Evolutionary conservation across 75 land plant species (phyloP), one percentile per base, ranked within the genome.

Genomic region (Ceratopteris richardii): DNA sequence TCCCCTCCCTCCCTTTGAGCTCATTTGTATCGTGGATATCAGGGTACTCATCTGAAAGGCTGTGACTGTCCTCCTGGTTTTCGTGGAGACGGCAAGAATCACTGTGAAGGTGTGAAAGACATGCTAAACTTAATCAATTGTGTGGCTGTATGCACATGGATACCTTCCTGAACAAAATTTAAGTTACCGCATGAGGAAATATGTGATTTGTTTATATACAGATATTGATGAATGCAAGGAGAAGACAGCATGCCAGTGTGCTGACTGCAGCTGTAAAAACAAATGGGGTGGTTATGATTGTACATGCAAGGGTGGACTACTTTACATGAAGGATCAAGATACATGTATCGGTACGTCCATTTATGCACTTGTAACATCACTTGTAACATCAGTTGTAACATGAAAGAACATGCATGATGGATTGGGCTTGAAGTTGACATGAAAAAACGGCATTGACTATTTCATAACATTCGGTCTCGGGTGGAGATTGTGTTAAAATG

Each of bases 181-280:
- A n/a, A n/a, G n/a, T n/a, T n/a, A n/a, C n/a, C n/a, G n/a, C n/a
- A n/a, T n/a, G n/a, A n/a, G n/a, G n/a, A n/a, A n/a, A n/a, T n/a
- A n/a, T n/a, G n/a, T n/a, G n/a, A n/a, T n/a, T n/a, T n/a, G n/a
- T n/a, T n/a, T n/a, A n/a, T 33, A 33, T 33, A 3, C 73, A 85
- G 90, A 90, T 80, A 64, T 91, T 44, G 78, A 91, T 77, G 92
- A 87, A 68, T 91, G 97, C 70, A 75, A 77, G 56, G 78, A 82
- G 58, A 79, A 61, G 60, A 72, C 55, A 21, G 87, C 85, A 33
- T 91, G 92, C 57, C 92, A 91, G 63, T 92, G 87, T 63, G 69
- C 93, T 24, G 77, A 79, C 24, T 84, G 85, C 67, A 79, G 58
- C 62, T 84, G 88, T 64, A 81, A 81, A 51, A 77, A 88, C 56